Evolutionary conservation across 164 flowering plant species (phyloP), one percentile per base, ranked within the genome.

Genomic region (Paratinospora sagittata): DNA sequence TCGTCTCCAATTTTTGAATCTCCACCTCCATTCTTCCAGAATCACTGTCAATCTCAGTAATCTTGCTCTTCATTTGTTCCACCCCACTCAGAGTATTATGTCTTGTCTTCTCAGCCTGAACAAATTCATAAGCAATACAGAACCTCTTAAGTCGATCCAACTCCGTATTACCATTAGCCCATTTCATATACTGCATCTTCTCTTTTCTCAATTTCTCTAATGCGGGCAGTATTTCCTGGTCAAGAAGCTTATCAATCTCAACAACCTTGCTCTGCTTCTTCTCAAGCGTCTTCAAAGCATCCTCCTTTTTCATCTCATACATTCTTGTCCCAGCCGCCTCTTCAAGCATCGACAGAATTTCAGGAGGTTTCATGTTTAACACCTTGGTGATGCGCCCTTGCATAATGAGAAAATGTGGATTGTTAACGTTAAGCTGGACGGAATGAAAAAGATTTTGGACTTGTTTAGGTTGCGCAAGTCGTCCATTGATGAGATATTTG

Each of bases 311-410:
- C 3, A 89, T 93, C 78, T 96, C 99, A 77, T 96, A 96, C 99
- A 96, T 96, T 78, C 99, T 88, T 24, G 99, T 96, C 76, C 99
- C 99, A 74, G 98, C 97, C 72, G 98, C 98, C 82, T 96, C 99
- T 79, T 96, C 99, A 24, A 96, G 95, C 97, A 96, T 96, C 21
- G 97, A 93, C 61, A 96, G 77, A 24, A 93, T 96, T 78, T 91
- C 99, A 1, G 98, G 97, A 16, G 98, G 99, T 82, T 96, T 96
- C 99, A 96, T 96, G 75, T 96, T 96, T 72, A 96, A 81, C 13
- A 96, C 99, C 82, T 96, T 96, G 43, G 99, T 96, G 69, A 96
- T 96, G 47, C 99, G 96, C 72, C 99, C 99, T 93, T 96, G 99
- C 99, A 96, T 96, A 16, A 96, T 96, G 37, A 96, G 95, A 79